Evolutionary conservation across 129 eudicot species (phyloP), one percentile per base, ranked within the genome.

Genomic region (Flaveria sonorensis): DNA sequence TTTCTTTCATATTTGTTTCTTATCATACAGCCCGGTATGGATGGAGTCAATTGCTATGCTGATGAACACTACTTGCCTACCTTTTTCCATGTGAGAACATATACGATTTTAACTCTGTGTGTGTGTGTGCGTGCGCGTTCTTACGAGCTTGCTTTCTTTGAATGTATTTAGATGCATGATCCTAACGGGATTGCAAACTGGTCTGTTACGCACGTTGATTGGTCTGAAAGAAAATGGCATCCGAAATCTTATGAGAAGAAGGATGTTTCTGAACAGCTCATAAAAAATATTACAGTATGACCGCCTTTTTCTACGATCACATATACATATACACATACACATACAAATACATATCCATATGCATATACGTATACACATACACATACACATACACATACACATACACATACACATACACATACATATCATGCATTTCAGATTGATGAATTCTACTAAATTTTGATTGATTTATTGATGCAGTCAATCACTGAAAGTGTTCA

Each of bases 201-300:
- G 96, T 92, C 98, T 24, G 96, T 92, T 68, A 92, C 98, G 21
- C 88, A 89, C 50, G 98, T 92, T 71, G 98, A 92, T 78, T 92
- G 98, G 98, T 92, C 98, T 10, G 98, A 92, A 84, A 81, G 94
- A 70, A 92, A 92, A 85, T 90, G 96, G 96, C 98, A 92, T 87
- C 98, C 98, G 3, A 92, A 77, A 73, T 85, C 94, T 10, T 92
- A 88, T 57, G 82, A 65, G 71, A 83, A 82, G 56, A 83, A 81
- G 66, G 98, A 92, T 84, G 61, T 92, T 42, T 76, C 90, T 9
- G 74, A 19, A 63, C 89, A 88, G 79, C 89, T 92, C 71, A 59
- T 92, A 18, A 82, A 71, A 79, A 92, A 90, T 78, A 82, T 92
- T 42, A 83, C 96, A 65, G 98, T 92, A 92, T 45, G 86, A 19